These are phyloP conservation scores for Starmerella bombicola DNA, from an alignment of 805 yeast genomes.

Conservation along the genomic window DNA sequence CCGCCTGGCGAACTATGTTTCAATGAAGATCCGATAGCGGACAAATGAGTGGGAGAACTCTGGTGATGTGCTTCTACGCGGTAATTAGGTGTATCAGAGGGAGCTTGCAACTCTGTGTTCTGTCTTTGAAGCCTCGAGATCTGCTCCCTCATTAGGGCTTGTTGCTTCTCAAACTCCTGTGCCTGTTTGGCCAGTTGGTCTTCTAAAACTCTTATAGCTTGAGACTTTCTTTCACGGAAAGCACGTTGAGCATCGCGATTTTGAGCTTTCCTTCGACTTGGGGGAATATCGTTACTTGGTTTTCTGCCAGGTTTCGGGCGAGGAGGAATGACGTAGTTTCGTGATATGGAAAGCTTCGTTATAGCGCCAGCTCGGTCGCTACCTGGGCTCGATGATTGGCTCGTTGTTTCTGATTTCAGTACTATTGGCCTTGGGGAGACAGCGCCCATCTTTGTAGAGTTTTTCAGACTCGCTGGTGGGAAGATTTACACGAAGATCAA, in stretches of 20 bases:
- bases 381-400: slow-evolving; percentile 1
- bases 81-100: neutral
- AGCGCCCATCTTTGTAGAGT: slow-evolving; percentile 16
- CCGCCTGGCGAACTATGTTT: neutral
- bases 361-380: neutral
- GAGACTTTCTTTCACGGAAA: slow-evolving; percentile 70
- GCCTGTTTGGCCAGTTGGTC: slow-evolving; percentile 86
- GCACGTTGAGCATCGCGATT: slow-evolving; percentile 72
- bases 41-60: neutral
- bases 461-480: too few relatives aligned
- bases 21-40: neutral
- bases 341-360: slow-evolving; percentile 39
- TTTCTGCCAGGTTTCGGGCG: slow-evolving; percentile 55
- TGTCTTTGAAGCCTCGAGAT: slow-evolving; percentile 52
- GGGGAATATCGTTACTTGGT: slow-evolving; percentile 65
- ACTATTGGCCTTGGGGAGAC: slow-evolving; percentile 13
- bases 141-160: slow-evolving; percentile 60
- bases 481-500: neutral
- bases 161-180: slow-evolving; percentile 63
- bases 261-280: slow-evolving; percentile 41
- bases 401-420: slow-evolving; percentile 8
- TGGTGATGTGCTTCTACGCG: neutral
- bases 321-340: slow-evolving; percentile 76
- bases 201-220: slow-evolving; percentile 45
- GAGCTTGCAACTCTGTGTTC: slow-evolving; percentile 28